These are phyloP conservation scores for Podila epigama DNA, from an alignment of 192 early-diverging fungal genomes.

Conservation along the genomic window DNA sequence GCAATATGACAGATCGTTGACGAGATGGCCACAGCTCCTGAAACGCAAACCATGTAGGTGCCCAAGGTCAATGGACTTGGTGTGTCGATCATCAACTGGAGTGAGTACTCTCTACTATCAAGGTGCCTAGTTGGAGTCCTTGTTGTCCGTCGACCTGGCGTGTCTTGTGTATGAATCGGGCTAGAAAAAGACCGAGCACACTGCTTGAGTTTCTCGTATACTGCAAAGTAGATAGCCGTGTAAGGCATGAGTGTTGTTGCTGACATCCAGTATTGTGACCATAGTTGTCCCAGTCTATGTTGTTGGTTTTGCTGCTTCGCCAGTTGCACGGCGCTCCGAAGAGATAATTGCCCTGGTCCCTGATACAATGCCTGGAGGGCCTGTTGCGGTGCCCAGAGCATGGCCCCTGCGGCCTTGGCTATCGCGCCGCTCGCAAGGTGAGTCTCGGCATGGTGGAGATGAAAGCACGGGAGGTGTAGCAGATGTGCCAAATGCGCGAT, in stretches of 20 bases:
- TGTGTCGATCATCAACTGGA: not conserved
- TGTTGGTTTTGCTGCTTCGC: constrained; percentile 6
- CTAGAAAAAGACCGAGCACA: not conserved
- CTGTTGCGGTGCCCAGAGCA: constrained; percentile 31
- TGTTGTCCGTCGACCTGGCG: not conserved
- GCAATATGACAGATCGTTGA: constrained; percentile 26
- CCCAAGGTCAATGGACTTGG: constrained; percentile 3
- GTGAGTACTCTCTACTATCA: not conserved
- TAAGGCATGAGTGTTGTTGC: constrained; percentile 21
- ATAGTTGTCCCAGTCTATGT: constrained; percentile 6
- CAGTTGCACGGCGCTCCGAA: constrained; percentile 6
- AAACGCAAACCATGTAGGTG: constrained; percentile 37
- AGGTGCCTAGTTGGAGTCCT: not conserved
- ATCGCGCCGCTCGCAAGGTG: constrained; percentile 27
- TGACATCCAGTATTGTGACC: constrained; percentile 27
- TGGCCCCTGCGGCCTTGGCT: constrained; percentile 26
- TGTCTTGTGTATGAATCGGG: not conserved
- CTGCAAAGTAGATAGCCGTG: constrained; percentile 30
- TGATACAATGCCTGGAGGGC: constrained; percentile 16
- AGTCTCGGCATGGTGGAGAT: constrained; percentile 15
- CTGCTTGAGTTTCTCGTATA: constrained; percentile 34
- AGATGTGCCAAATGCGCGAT: constrained; percentile 5
- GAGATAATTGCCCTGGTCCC: constrained; percentile 15
- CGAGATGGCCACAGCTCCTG: constrained; percentile 25
- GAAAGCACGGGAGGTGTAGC: not conserved